phyloP scores from a whole-genome alignment of 768 basidiomycete genomes.

The Tricholoma sp. region DNA sequence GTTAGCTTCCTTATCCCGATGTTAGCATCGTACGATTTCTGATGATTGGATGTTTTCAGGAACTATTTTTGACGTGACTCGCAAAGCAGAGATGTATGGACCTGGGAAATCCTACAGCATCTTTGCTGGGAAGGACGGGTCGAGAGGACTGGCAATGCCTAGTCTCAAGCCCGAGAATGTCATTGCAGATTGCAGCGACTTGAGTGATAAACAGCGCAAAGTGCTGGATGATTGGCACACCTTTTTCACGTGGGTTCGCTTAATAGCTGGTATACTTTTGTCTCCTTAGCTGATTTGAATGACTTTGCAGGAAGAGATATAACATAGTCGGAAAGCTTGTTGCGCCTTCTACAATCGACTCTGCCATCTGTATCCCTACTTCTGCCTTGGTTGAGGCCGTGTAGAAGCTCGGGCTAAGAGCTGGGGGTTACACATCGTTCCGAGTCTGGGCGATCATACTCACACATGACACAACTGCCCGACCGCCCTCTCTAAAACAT shows the following conservation, averaged over 20 bases:
- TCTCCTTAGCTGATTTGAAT: no score
- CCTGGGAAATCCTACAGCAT: constrained; percentile 71
- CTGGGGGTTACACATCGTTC: no score
- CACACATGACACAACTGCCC: no score
- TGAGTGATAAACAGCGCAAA: not conserved
- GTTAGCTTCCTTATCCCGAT: constrained; percentile 27
- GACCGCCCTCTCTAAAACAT: no score
- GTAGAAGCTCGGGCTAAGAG: not conserved
- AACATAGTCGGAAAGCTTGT: no score
- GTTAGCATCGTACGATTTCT: not conserved
- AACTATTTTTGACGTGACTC: constrained; percentile 32
- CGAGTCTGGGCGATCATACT: no score
- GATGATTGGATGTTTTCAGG: not conserved
- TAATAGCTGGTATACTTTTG: not conserved
- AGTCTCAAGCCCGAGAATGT: constrained; percentile 85
- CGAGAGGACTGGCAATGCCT: constrained; percentile 82
- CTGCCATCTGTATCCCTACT: no score
- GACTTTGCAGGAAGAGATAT: not conserved
- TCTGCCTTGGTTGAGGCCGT: not conserved
- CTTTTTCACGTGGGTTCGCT: not conserved
- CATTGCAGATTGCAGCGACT: constrained; percentile 55
- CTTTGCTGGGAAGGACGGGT: constrained; percentile 94
- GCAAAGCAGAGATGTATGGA: constrained; percentile 86
- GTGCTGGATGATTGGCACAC: not conserved
- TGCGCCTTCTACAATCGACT: no score